These are phyloP conservation scores for Aspergillus steynii DNA, from an alignment of 495 filamentous ascomycete genomes.

Conservation along the genomic window DNA sequence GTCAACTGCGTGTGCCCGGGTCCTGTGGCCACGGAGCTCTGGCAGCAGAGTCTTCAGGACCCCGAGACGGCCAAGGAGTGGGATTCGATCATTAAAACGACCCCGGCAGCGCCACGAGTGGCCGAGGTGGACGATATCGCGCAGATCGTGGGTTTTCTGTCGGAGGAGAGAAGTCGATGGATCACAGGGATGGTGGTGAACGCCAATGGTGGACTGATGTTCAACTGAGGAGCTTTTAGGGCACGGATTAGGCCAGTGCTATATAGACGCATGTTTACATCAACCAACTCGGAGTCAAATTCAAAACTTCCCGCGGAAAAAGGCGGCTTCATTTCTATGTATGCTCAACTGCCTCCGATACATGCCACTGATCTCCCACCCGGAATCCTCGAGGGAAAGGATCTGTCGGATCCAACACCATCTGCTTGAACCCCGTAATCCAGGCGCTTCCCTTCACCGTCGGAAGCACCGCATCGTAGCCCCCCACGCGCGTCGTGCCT, in stretches of 20 bases:
- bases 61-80: constrained; percentile 19
- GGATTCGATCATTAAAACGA: constrained; percentile 32
- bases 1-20: constrained; percentile 46
- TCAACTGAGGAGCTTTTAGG: not conserved
- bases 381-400: constrained; percentile 27
- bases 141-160: constrained; percentile 52
- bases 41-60: constrained; percentile 28
- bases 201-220: constrained; percentile 51
- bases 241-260: no score
- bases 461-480: constrained; percentile 20
- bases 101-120: constrained; percentile 43
- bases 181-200: constrained; percentile 57
- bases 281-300: no score
- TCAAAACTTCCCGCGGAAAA: no score
- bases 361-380: constrained; percentile 29
- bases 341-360: not conserved
- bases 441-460: constrained; percentile 31
- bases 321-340: no score
- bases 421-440: constrained; percentile 23
- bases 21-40: constrained; percentile 39
- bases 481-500: constrained; percentile 15
- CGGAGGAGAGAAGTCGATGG: constrained; percentile 50
- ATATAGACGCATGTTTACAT: no score
- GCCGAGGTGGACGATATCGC: constrained; percentile 61
- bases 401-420: constrained; percentile 24